Evolutionary conservation across 345 rosid genomes (phyloP), one percentile per base, ranked within the genome.

Genomic region (Balakata baccata): DNA sequence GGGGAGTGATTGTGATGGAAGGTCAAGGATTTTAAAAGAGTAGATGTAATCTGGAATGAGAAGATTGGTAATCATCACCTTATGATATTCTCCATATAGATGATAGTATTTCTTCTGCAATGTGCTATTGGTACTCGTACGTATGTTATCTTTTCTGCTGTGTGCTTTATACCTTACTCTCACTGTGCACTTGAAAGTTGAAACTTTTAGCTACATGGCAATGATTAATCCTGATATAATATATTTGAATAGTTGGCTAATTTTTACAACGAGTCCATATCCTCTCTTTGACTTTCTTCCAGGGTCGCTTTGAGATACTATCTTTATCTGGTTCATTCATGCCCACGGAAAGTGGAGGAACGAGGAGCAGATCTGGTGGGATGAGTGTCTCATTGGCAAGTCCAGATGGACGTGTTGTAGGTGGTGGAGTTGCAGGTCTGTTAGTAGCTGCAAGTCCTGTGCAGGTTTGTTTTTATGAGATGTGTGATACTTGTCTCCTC

Each of bases 271-370:
- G 6, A 50, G 38, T 46, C 64, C 20, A 73, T 52, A 20, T 61
- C 58, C 11, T 64, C 38, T 29, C 11, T 49, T 56, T 47, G 59
- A 20, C 38, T 50, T 64, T 59, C 63, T 71, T 71, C 75, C 75
- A 94, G 98, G 98, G 98, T 70, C 97, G 89, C 73, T 94, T 94
- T 77, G 98, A 94, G 88, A 94, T 94, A 76, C 84, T 94, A 57
- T 90, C 97, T 29, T 78, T 94, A 76, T 89, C 97, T 22, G 98
- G 98, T 71, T 89, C 97, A 54, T 94, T 94, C 80, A 88, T 92
- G 89, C 93, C 93, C 29, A 83, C 85, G 1, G 98, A 92, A 81
- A 89, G 73, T 64, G 93, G 92, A 80, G 98, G 97, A 71, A 80
- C 95, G 45, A 90, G 87, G 76, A 89, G 97, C 84, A 83, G 97